Evolutionary conservation across 2,329 filamentous ascomycete species (phyloP).

Genomic region (Phialophora expanda): DNA sequence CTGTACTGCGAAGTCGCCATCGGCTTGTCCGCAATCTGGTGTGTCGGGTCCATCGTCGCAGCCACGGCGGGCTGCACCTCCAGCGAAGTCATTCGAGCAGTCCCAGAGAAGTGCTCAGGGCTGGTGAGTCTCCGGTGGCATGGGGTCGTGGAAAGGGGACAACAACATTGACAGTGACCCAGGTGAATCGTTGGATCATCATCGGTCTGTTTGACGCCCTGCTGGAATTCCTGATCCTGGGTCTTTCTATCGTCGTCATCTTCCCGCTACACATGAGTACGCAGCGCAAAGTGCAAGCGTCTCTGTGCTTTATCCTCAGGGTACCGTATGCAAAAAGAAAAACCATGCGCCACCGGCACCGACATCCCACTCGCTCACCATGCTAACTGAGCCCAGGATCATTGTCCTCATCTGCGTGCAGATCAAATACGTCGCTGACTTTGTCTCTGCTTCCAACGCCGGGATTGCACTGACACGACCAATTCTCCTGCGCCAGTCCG

Average conservation of each 20-base stretch:
- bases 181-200: slow-evolving; percentile 28
- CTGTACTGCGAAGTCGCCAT: slow-evolving; percentile 24
- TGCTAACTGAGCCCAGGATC: slow-evolving; percentile 26
- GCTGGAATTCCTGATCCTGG: slow-evolving; percentile 24
- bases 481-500: slow-evolving; percentile 27
- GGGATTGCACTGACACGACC: slow-evolving; percentile 28
- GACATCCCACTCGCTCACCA: not conserved
- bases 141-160: not conserved
- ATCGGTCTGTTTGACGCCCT: slow-evolving; percentile 27
- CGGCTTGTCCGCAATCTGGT: slow-evolving; percentile 26
- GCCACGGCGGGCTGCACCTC: slow-evolving; percentile 22
- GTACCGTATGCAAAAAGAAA: slow-evolving; percentile 76
- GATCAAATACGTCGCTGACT: slow-evolving; percentile 26
- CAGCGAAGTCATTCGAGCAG: slow-evolving; percentile 10
- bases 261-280: slow-evolving; percentile 30
- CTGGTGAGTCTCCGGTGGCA: slow-evolving; percentile 16
- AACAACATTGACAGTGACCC: not conserved
- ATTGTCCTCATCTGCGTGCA: slow-evolving; percentile 30
- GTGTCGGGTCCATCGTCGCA: slow-evolving; percentile 28
- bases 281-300: slow-evolving; percentile 61
- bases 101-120: slow-evolving; percentile 15
- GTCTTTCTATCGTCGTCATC: slow-evolving; percentile 27
- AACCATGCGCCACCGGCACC: too few species aligned
- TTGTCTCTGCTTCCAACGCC: slow-evolving; percentile 18
- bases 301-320: slow-evolving; percentile 77